Evolutionary conservation across 2,329 filamentous ascomycete species (phyloP).

Genomic region (Alternaria rosae): DNA sequence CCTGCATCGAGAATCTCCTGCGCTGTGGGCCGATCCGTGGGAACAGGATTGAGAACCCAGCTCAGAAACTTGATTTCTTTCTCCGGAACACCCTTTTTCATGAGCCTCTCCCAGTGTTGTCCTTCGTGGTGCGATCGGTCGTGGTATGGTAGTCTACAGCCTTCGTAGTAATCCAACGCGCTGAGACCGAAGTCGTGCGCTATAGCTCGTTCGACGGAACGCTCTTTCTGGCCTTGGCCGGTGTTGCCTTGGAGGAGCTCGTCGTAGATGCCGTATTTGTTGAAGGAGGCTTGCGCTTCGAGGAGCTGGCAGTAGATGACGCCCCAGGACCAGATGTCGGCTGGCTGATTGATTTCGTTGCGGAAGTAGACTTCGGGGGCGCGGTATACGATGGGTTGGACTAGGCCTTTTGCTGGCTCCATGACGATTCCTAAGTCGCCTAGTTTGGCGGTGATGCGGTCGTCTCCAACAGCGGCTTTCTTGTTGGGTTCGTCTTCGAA

Average conservation of each 20-base stretch:
- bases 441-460: conserved; percentile 12
- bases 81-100: conserved; percentile 11
- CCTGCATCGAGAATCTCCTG: conserved; percentile 9
- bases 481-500: conserved; percentile 8
- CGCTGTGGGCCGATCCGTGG: conserved; percentile 10
- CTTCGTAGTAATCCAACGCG: conserved; percentile 9
- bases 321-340: conserved; percentile 20
- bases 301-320: conserved; percentile 19
- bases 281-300: conserved; percentile 16
- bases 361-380: conserved; percentile 20
- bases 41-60: conserved; percentile 17
- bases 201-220: conserved; percentile 12
- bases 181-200: conserved; percentile 14
- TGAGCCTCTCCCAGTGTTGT: conserved; percentile 12
- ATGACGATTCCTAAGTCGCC: conserved; percentile 21
- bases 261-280: conserved; percentile 17
- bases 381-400: conserved; percentile 20
- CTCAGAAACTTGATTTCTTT: conserved; percentile 12
- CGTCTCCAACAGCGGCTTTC: neutral
- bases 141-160: conserved; percentile 11
- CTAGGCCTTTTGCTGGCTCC: conserved; percentile 16
- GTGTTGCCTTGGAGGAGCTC: conserved; percentile 6
- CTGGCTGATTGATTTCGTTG: conserved; percentile 15
- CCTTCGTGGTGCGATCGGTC: conserved; percentile 11
- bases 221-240: conserved; percentile 10